These are phyloP conservation scores for Cladosporium sp. DNA, from an alignment of 2,329 filamentous ascomycete genomes.

Conservation along the genomic window DNA sequence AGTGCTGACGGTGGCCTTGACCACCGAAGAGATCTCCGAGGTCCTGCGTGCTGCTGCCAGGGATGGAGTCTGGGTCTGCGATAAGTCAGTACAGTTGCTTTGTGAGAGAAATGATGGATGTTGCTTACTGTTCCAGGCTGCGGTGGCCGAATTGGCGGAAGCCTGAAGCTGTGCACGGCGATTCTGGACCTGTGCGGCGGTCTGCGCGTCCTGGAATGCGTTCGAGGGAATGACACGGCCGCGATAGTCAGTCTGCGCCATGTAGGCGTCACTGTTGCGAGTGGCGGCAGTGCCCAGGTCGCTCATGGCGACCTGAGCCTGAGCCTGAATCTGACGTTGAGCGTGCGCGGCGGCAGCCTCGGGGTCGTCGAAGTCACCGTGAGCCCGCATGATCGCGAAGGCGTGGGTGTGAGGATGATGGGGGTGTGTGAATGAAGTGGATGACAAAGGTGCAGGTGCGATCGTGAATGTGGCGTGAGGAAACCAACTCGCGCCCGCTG, in stretches of 20 bases:
- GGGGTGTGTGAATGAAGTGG: not conserved
- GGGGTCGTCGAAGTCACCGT: not conserved
- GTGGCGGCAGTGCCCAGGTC: not conserved
- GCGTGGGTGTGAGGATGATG: not conserved
- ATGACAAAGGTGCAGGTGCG: not conserved
- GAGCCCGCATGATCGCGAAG: not conserved
- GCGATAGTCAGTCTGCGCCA: not conserved
- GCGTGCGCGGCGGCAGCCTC: not conserved
- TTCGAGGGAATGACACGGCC: not conserved
- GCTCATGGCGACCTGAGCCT: not conserved
- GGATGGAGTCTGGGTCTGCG: not conserved
- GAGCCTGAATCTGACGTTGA: not conserved
- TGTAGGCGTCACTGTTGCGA: not conserved
- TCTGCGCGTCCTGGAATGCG: not conserved
- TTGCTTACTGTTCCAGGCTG: slow-evolving; percentile 3
- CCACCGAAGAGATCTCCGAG: not conserved
- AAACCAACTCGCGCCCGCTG: not conserved
- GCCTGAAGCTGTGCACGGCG: not conserved
- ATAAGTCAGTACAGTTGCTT: not conserved
- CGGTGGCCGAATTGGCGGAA: not conserved
- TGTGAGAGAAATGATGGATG: not conserved
- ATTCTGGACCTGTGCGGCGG: not conserved
- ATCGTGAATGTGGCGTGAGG: not conserved
- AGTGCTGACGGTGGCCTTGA: not conserved
- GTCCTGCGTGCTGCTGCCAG: not conserved